Percentiles rank a stretch among this genome's conserved stretches.
Evolutionary conservation across 805 yeast species (phyloP).

Genomic region (Candida stauntonica): DNA sequence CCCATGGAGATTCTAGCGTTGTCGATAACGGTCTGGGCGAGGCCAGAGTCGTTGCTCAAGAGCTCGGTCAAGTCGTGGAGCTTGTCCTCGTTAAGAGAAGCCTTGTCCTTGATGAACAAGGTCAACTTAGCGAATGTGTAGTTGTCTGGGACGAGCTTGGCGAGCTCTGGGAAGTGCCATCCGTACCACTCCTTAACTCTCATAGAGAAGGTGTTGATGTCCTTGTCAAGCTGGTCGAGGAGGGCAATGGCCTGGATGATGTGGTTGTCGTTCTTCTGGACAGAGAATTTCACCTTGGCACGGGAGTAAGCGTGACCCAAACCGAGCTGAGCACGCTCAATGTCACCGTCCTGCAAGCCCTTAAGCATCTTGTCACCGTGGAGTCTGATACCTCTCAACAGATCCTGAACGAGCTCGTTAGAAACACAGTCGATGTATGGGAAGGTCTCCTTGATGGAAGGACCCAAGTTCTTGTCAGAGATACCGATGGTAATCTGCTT

Average conservation of each 20-base stretch:
- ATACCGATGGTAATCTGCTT: constrained; percentile 75
- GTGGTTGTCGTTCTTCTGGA: constrained; percentile 98
- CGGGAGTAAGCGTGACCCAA: constrained; percentile 98
- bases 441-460: constrained; percentile 87
- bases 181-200: constrained; percentile 99
- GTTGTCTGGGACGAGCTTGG: constrained; percentile 96
- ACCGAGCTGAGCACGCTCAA: constrained; percentile 98
- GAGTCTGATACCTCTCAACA: constrained; percentile 90
- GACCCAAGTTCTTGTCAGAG: constrained; percentile 93
- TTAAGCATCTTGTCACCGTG: constrained; percentile 86
- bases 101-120: constrained; percentile 80
- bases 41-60: constrained; percentile 80
- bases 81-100: constrained; percentile 71
- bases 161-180: constrained; percentile 97
- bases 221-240: constrained; percentile 94
- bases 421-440: constrained; percentile 88
- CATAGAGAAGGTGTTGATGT: constrained; percentile 96
- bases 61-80: constrained; percentile 86
- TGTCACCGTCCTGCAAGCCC: constrained; percentile 89
- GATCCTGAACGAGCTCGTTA: constrained; percentile 89
- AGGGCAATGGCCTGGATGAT: constrained; percentile 98
- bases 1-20: constrained; percentile 98
- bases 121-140: constrained; percentile 93
- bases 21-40: constrained; percentile 87
- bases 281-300: constrained; percentile 98